Conservation (phyloP, 2,329 filamentous ascomycete species). For the Bipolaris gigantea region DNA sequence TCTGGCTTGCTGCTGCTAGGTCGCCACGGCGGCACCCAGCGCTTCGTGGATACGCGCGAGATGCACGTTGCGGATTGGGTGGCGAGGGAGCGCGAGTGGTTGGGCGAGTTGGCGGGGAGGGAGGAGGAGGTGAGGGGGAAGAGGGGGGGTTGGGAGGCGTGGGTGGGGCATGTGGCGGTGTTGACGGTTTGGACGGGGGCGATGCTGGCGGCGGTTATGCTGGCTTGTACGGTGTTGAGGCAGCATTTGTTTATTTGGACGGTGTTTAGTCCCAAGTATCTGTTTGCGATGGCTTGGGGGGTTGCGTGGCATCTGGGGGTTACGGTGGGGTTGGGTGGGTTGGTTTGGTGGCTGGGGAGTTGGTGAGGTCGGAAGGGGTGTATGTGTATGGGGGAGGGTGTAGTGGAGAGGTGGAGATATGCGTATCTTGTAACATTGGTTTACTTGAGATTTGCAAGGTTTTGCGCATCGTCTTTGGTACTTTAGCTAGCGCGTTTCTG, state of each 20-base stretch:
- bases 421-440: neutral
- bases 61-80: conserved; percentile 36
- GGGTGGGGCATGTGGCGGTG: conserved; percentile 58
- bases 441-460: neutral
- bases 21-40: conserved; percentile 17
- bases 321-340: conserved; percentile 36
- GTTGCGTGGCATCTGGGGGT: conserved; percentile 73
- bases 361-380: conserved; percentile 22
- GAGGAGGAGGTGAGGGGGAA: conserved; percentile 16
- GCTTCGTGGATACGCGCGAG: conserved; percentile 22
- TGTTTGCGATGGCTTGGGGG: conserved; percentile 90
- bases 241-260: conserved; percentile 98
- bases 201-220: conserved; percentile 76
- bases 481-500: neutral
- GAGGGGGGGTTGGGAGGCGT: conserved; percentile 12
- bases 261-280: conserved; percentile 94
- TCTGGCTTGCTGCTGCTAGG: conserved; percentile 60
- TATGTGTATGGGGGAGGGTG: too few species aligned
- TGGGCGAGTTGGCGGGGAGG: conserved; percentile 25
- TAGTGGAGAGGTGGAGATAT: too few species aligned
- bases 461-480: neutral
- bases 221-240: conserved; percentile 77
- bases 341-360: conserved; percentile 38
- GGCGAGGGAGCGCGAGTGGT: conserved; percentile 30
- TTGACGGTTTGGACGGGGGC: conserved; percentile 71